A percentile compares a stretch with the other conserved stretches of the same genome.
These are phyloP conservation scores for Hibiscus tridactylites DNA, from an alignment of 345 rosid species.

Conservation along the genomic window DNA sequence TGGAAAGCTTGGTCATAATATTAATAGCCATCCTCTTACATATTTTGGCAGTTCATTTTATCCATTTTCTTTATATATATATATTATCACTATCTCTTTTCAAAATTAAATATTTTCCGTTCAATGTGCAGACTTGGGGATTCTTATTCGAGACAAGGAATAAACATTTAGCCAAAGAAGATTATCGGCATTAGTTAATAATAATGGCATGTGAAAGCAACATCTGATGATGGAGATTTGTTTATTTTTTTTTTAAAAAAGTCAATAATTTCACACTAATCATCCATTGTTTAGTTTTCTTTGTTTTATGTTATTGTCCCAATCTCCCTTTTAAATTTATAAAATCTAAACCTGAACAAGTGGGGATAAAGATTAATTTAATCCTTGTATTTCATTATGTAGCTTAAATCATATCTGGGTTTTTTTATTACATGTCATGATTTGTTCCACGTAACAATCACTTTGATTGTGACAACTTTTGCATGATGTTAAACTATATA, in stretches of 20 bases:
- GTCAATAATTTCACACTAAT: not conserved
- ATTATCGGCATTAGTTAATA: not conserved
- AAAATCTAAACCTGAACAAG: not conserved
- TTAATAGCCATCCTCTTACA: not conserved
- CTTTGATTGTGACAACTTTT: not conserved
- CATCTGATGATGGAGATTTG: constrained; percentile 11
- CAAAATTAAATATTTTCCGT: not conserved
- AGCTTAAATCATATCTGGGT: not conserved
- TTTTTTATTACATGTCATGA: not conserved
- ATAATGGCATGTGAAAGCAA: constrained; percentile 16
- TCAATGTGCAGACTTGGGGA: constrained; percentile 5
- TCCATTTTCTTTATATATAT: not conserved
- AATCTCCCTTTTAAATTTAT: not conserved
- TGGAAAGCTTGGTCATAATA: not conserved
- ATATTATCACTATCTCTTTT: not conserved
- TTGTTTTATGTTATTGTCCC: not conserved
- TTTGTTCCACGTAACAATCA: not conserved
- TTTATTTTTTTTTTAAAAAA: not conserved
- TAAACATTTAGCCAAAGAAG: not conserved
- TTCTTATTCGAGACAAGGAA: constrained; percentile 4
- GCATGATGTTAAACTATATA: not conserved
- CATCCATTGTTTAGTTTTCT: not conserved
- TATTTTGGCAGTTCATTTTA: not conserved
- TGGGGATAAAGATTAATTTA: not conserved
- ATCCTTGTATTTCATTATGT: not conserved